Evolutionary conservation across 2,329 filamentous ascomycete species (phyloP).

Genomic region (Microdochium paspali): DNA sequence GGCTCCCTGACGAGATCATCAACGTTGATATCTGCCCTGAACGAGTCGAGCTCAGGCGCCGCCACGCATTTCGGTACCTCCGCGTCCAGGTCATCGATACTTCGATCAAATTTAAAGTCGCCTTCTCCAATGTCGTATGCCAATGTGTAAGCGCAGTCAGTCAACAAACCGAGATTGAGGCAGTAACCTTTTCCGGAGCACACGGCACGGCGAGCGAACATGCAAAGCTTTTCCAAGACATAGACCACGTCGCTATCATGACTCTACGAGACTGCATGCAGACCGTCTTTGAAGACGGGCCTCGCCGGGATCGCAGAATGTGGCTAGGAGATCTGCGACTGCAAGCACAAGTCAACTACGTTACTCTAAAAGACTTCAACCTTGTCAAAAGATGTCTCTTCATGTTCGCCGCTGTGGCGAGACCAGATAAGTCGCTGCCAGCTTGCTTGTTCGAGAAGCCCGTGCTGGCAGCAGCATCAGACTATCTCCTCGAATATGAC

Average conservation of each 20-base stretch:
- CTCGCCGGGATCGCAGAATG: slow-evolving; percentile 23
- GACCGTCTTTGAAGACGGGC: slow-evolving; percentile 27
- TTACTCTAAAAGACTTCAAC: slow-evolving; percentile 21
- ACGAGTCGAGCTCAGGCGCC: slow-evolving; percentile 15
- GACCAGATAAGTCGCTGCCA: slow-evolving; percentile 20
- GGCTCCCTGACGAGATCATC: slow-evolving; percentile 25
- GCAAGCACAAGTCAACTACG: slow-evolving; percentile 25
- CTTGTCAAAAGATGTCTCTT: slow-evolving; percentile 25
- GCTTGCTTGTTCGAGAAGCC: slow-evolving; percentile 24
- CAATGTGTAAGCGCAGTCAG: slow-evolving; percentile 18
- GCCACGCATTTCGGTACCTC: slow-evolving; percentile 23
- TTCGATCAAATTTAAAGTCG: slow-evolving; percentile 21
- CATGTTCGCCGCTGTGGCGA: slow-evolving; percentile 21
- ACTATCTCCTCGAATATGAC: slow-evolving; percentile 27
- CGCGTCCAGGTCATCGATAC: slow-evolving; percentile 23
- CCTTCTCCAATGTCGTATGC: slow-evolving; percentile 16
- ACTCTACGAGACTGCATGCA: slow-evolving; percentile 28
- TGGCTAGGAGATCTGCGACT: slow-evolving; percentile 26
- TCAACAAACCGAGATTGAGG: slow-evolving; percentile 8
- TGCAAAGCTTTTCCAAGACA: slow-evolving; percentile 11
- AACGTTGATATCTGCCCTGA: slow-evolving; percentile 23
- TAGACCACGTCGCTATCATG: slow-evolving; percentile 19
- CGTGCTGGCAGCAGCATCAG: slow-evolving; percentile 15
- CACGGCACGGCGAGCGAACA: background rate
- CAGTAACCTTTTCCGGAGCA: slow-evolving; percentile 3